Evolutionary conservation across 805 yeast genomes (phyloP).

Genomic region (Wickerhamomyces canadensis): DNA sequence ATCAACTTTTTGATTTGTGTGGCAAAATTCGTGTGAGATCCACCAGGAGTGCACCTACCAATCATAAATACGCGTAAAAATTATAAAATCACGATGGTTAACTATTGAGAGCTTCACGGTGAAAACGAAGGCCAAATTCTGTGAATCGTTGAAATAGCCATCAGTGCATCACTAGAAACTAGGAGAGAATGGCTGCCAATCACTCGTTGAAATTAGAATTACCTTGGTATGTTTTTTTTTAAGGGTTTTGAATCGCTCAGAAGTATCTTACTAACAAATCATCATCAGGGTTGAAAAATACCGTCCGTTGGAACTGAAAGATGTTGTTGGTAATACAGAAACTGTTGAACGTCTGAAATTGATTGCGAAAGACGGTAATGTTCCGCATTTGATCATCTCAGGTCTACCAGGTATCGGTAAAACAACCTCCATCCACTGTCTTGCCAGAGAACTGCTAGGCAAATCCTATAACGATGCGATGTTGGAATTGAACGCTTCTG

Average conservation of each 20-base stretch:
- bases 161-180: too few relatives aligned
- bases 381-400: constrained; percentile 95
- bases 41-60: too few relatives aligned
- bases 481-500: constrained; percentile 90
- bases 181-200: constrained; percentile 6
- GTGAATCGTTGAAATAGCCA: too few relatives aligned
- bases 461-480: constrained; percentile 73
- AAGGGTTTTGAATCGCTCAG: too few relatives aligned
- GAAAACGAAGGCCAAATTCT: too few relatives aligned
- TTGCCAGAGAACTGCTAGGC: constrained; percentile 81
- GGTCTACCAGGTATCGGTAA: constrained; percentile 98
- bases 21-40: too few relatives aligned
- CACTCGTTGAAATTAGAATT: constrained; percentile 20
- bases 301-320: constrained; percentile 72
- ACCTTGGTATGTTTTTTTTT: constrained; percentile 22
- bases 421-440: constrained; percentile 88
- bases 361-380: constrained; percentile 88
- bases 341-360: constrained; percentile 79
- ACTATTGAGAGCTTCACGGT: too few relatives aligned
- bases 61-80: too few relatives aligned
- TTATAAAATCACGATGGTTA: too few relatives aligned
- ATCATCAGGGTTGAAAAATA: constrained; percentile 89
- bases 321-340: constrained; percentile 90
- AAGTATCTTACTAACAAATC: neutral
- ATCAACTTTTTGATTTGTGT: too few relatives aligned